Percentiles rank a stretch among this genome's conserved stretches.
Evolutionary conservation across 805 yeast species (phyloP).

Genomic region (Lipomyces yamanashiensis): DNA sequence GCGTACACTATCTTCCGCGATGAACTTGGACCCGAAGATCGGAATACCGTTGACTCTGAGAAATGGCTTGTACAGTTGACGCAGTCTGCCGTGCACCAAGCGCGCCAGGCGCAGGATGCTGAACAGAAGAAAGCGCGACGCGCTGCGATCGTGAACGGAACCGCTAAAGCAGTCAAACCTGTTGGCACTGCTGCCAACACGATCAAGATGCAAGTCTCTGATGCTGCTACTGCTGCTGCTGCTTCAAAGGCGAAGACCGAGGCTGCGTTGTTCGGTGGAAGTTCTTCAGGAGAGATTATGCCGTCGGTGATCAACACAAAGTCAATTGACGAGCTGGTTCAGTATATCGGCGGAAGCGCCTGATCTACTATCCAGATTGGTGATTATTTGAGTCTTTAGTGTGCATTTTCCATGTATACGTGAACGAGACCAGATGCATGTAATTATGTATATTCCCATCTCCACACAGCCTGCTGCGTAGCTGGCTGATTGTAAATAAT

Average conservation of each 20-base stretch:
- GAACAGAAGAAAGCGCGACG: slow-evolving; percentile 35
- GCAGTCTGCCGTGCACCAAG: slow-evolving; percentile 53
- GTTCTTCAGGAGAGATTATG: slow-evolving; percentile 35
- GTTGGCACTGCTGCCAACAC: neutral
- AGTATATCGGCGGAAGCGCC: slow-evolving; percentile 64
- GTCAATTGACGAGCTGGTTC: slow-evolving; percentile 73
- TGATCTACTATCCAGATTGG: neutral
- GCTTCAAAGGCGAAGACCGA: slow-evolving; percentile 31
- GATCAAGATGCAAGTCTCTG: no score
- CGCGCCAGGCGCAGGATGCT: slow-evolving; percentile 49
- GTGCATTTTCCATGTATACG: neutral
- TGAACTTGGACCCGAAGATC: slow-evolving; percentile 70
- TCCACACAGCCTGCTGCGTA: neutral
- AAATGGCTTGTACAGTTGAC: slow-evolving; percentile 65
- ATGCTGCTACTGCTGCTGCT: slow-evolving; percentile 42
- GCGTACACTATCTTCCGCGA: slow-evolving; percentile 63
- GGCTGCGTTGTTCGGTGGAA: neutral
- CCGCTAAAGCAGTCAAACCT: slow-evolving; percentile 8
- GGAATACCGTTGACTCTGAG: slow-evolving; percentile 67
- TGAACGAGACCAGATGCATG: neutral
- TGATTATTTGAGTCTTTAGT: neutral
- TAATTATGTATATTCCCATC: slow-evolving; percentile 16
- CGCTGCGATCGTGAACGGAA: slow-evolving; percentile 12
- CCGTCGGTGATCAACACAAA: slow-evolving; percentile 43
- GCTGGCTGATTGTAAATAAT: neutral